Base-by-base conservation (phyloP, 2,329 filamentous ascomycete genomes). In the Colletotrichum neosansevieriae region DNA sequence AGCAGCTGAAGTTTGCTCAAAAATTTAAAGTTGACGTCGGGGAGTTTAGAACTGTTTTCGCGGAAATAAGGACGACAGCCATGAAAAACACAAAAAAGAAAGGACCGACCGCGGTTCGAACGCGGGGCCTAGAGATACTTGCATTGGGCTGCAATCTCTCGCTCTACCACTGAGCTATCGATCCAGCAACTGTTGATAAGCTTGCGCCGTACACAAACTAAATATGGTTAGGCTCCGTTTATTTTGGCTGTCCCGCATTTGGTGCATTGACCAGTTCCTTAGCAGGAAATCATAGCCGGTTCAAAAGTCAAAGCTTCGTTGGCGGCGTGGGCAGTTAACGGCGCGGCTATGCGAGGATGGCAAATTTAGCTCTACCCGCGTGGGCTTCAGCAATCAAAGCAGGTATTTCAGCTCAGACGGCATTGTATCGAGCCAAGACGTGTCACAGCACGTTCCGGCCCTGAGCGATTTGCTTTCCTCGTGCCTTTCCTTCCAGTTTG, bases 131-230 rank as follows among this genome's bases (percentile, higher is more conserved):
- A 69, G 66, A 69, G 66, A 69, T 69, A 51, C 42, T 29, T 66
- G 66, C 56, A 56, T 36, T 12, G 0, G 3, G 50, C 66, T 69
- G 66, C 66, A 69, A 69, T 69, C 66, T 69, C 61, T 69, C 66
- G 61, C 66, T 69, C 66, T 69, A 69, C 66, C 66, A 69, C 66
- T 69, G 66, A 69, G 66, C 66, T 69, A 69, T 69, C 66, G 66
- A 69, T 69, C 66, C 66, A 13, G 24, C 38, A 0, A 21, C 4
- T 21, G 2, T 21, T 21, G 21, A 21, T 4, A 4, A 21, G 3
- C 0, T 2, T 21, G 21, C 21, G 21, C 3, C 4, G 21, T 21
- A 21, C 0, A 3, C 17, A 2, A 2, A 13, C 0, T n/a, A 40
- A n/a, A 7, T 21, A 24, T 5, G 1, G 17, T 9, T 19, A 45